phyloP scores from a whole-genome alignment of 176 grass and related monocot species.

The sorghum (Sorghum bicolor) region Sorghum_bicolor_NCBIv3 NC_012873.2:5237001-5237500 shows the following conservation, averaged over 20 bases:
- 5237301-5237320: conserved; percentile 65
- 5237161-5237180: conserved; percentile 42
- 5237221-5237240: conserved; percentile 25
- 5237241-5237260: conserved; percentile 9
- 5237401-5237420: conserved; percentile 44
- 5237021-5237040: conserved; percentile 87
- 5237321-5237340: conserved; percentile 49
- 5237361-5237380: conserved; percentile 68
- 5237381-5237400: conserved; percentile 60
- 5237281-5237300: conserved; percentile 60
- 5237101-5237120: conserved; percentile 85
- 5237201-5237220: conserved; percentile 8
- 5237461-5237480: conserved; percentile 48
- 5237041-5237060: conserved; percentile 69
- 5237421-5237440: conserved; percentile 47
- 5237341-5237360: conserved; percentile 72
- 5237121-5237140: conserved; percentile 92
- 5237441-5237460: conserved; percentile 38
- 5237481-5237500: conserved; percentile 44
- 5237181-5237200: conserved; percentile 8
- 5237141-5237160: conserved; percentile 94
- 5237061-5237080: conserved; percentile 81
- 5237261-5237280: conserved; percentile 98
- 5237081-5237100: conserved; percentile 98
- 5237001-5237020: conserved; percentile 64